Evolutionary conservation across 192 early-diverging fungal genomes (phyloP).

Genomic region (Backusella tuberculispora): DNA sequence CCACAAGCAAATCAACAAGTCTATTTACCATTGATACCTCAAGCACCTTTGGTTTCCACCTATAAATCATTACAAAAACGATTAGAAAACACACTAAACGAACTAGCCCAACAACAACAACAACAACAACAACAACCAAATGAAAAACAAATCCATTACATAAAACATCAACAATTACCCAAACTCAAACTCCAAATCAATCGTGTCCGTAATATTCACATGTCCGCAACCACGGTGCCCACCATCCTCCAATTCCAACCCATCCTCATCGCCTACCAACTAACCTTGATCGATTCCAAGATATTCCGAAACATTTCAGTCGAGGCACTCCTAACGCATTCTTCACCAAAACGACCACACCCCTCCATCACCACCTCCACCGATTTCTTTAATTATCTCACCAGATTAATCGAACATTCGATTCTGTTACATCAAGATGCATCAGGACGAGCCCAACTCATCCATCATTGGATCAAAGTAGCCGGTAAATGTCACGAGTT

Average conservation of each 20-base stretch:
- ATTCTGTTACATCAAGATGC: slow-evolving; percentile 60
- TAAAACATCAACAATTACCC: slow-evolving; percentile 21
- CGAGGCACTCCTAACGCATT: slow-evolving; percentile 57
- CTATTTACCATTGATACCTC: slow-evolving; percentile 52
- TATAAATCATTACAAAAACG: slow-evolving; percentile 49
- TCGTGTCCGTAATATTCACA: slow-evolving; percentile 47
- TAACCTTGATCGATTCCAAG: slow-evolving; percentile 66
- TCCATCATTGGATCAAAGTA: slow-evolving; percentile 71
- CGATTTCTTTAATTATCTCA: slow-evolving; percentile 78
- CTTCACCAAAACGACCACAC: slow-evolving; percentile 56
- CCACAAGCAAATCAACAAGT: background rate
- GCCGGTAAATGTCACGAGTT: slow-evolving; percentile 57
- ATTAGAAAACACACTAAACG: slow-evolving; percentile 24
- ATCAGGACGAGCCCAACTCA: slow-evolving; percentile 57
- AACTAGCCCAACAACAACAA: slow-evolving; percentile 18
- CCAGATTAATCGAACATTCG: slow-evolving; percentile 67
- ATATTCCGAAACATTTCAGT: slow-evolving; percentile 65
- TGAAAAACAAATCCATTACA: slow-evolving; percentile 7
- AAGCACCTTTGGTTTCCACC: slow-evolving; percentile 47
- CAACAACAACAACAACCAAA: slow-evolving; percentile 12
- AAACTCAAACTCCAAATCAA: slow-evolving; percentile 49
- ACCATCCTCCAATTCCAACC: slow-evolving; percentile 63
- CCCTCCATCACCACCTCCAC: slow-evolving; percentile 61
- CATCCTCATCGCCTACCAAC: slow-evolving; percentile 64
- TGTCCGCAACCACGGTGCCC: slow-evolving; percentile 50